Conservation (phyloP, 1,284 basidiomycete species). For the Wallemia mellicola region DNA sequence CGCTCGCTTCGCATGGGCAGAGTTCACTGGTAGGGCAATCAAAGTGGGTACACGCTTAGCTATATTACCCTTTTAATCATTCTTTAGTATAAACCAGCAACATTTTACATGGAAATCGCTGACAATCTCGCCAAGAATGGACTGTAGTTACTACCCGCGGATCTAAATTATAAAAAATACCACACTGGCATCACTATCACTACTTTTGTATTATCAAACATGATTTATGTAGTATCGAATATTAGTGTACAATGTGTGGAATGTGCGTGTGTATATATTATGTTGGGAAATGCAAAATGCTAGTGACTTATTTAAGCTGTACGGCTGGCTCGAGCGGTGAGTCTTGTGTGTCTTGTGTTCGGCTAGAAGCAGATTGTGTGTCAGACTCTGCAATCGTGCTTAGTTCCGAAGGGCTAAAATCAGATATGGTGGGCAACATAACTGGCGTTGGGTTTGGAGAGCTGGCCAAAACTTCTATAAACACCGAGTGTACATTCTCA, state of each 20-base stretch:
- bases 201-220: too few relatives aligned
- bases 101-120: constrained; percentile 55
- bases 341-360: too few relatives aligned
- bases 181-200: neutral
- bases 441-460: too few relatives aligned
- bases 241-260: too few relatives aligned
- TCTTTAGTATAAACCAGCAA: constrained; percentile 45
- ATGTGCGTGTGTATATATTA: neutral
- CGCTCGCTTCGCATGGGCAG: constrained; percentile 54
- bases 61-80: neutral
- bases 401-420: neutral
- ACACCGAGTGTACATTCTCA: neutral
- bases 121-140: neutral
- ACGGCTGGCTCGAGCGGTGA: too few relatives aligned
- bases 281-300: too few relatives aligned
- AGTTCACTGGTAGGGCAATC: constrained; percentile 58
- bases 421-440: neutral
- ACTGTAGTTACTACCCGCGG: neutral
- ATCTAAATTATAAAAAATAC: neutral
- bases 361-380: too few relatives aligned
- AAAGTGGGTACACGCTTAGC: neutral
- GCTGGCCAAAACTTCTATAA: neutral
- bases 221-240: too few relatives aligned
- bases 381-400: neutral
- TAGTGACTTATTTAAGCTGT: too few relatives aligned